These are phyloP conservation scores for Linderniella brevidens DNA, from an alignment of 257 asterid species.

Conservation along the genomic window DNA sequence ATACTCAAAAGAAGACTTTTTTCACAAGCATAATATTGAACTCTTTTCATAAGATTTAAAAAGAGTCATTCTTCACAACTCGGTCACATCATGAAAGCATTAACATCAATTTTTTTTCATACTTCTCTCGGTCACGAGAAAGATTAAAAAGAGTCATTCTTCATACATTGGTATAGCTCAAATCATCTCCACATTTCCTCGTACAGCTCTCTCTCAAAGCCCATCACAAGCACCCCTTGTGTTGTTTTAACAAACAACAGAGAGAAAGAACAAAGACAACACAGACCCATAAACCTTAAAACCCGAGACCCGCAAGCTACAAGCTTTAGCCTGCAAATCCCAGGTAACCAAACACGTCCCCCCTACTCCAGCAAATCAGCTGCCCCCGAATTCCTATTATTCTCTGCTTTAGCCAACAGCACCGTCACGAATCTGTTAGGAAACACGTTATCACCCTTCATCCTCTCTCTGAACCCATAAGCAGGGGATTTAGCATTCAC, in stretches of 20 bases:
- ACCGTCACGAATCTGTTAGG: constrained; percentile 25
- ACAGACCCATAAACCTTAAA: neutral
- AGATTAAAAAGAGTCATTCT: no score
- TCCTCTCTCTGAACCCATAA: constrained; percentile 45
- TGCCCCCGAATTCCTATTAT: constrained; percentile 23
- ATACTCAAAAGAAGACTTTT: no score
- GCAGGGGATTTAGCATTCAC: constrained; percentile 46
- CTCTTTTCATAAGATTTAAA: no score
- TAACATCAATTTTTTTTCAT: no score
- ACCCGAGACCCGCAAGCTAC: neutral
- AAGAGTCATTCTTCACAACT: no score
- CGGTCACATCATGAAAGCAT: no score
- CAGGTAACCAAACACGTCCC: neutral
- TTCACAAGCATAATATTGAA: no score
- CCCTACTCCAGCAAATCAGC: constrained; percentile 39
- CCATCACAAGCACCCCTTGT: no score
- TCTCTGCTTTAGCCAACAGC: constrained; percentile 28
- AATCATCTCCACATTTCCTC: no score
- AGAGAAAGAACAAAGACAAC: neutral
- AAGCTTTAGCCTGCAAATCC: neutral
- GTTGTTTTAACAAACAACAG: neutral
- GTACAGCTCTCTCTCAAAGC: no score
- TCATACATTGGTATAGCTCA: no score
- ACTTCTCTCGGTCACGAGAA: no score
- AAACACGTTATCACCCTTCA: constrained; percentile 44